Percentiles rank a stretch among this genome's conserved stretches.
phyloP scores from a whole-genome alignment of 1,139 yeast species.

The Casaregolazyma lundiana region DNA sequence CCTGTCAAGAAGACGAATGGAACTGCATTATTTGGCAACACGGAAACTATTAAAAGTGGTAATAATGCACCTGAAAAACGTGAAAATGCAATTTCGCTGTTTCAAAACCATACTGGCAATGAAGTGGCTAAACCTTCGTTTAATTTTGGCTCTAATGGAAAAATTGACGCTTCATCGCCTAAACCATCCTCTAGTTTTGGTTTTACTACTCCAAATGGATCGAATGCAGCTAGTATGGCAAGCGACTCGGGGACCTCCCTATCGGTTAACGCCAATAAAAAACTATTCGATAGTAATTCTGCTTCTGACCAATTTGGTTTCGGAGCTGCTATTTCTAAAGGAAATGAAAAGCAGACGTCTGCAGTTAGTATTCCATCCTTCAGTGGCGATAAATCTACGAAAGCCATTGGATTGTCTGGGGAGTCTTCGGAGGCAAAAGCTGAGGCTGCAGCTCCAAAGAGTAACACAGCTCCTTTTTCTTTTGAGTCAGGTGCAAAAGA shows the following conservation, averaged over 20 bases:
- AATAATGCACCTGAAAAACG: background rate
- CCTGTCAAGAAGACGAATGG: no score
- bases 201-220: background rate
- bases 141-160: background rate
- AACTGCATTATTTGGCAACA: background rate
- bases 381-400: slow-evolving; percentile 8
- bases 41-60: background rate
- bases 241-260: no score
- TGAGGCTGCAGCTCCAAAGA: slow-evolving; percentile 3
- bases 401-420: slow-evolving; percentile 4
- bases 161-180: background rate
- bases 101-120: background rate
- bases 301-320: slow-evolving; percentile 5
- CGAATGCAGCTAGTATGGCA: background rate
- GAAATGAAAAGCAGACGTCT: background rate
- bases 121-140: background rate
- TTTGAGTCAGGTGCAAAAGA: slow-evolving; percentile 5
- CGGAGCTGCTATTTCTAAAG: slow-evolving; percentile 3
- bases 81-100: no score
- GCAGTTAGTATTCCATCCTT: slow-evolving; percentile 1
- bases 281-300: no score
- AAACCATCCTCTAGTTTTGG: background rate
- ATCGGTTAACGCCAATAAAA: no score
- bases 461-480: slow-evolving; percentile 5
- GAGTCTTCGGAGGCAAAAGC: slow-evolving; percentile 8